Conservation (phyloP, 495 filamentous ascomycete genomes). For the Penicillium odoratum region DNA sequence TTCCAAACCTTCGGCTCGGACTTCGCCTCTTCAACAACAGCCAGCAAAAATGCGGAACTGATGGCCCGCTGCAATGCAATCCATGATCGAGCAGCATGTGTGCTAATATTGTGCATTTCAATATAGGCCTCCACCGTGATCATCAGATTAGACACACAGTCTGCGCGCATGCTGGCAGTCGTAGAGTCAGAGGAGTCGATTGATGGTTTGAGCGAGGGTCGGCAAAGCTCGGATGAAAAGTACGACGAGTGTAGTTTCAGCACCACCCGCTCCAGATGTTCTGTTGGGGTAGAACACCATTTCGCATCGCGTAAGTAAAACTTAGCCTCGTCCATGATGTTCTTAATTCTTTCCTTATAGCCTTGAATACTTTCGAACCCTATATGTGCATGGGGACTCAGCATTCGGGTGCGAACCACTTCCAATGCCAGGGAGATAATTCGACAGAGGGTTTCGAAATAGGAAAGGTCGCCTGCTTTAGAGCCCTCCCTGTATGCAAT, state of each 20-base stretch:
- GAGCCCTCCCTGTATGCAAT: conserved; percentile 46
- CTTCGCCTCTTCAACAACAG: conserved; percentile 47
- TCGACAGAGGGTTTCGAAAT: conserved; percentile 55
- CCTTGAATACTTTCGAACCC: conserved; percentile 47
- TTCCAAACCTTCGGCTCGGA: conserved; percentile 39
- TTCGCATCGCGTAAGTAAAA: conserved; percentile 52
- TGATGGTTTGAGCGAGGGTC: conserved; percentile 52
- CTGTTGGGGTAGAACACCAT: conserved; percentile 45
- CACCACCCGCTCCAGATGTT: conserved; percentile 56
- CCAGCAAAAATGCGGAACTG: conserved; percentile 48
- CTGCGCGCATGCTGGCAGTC: conserved; percentile 43
- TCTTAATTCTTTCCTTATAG: conserved; percentile 51
- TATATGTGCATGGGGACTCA: conserved; percentile 42
- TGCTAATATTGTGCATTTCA: conserved; percentile 47
- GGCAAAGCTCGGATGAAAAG: conserved; percentile 59
- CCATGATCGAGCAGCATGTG: conserved; percentile 47
- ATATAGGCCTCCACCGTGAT: conserved; percentile 48
- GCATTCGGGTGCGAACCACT: conserved; percentile 57
- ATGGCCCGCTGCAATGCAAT: conserved; percentile 49
- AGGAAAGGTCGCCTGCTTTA: conserved; percentile 43
- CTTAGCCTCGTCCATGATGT: conserved; percentile 53
- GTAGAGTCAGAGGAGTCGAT: conserved; percentile 35
- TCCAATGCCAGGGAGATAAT: conserved; percentile 54
- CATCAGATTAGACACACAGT: conserved; percentile 44
- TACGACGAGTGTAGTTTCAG: conserved; percentile 60